Conservation (phyloP, 176 grass and related monocot species). For the Ensete ventricosum region DNA sequence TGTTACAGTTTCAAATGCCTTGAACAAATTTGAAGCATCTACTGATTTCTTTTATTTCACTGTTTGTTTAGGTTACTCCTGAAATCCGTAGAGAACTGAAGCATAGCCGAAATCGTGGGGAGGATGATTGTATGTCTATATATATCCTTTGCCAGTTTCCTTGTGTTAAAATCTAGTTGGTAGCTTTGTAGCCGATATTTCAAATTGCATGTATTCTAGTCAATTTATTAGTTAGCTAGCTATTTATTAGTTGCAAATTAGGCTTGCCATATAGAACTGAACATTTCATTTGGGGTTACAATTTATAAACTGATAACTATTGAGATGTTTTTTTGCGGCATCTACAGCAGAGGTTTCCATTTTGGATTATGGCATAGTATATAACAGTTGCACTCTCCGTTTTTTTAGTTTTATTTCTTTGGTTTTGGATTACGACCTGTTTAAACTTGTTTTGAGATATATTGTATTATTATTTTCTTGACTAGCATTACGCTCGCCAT, state of each 20-base stretch:
- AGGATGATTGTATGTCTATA: constrained; percentile 34
- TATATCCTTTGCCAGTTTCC: constrained; percentile 8
- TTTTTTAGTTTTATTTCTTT: background rate
- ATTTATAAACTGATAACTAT: too few species aligned
- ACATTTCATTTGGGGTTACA: too few species aligned
- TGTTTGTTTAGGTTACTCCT: constrained; percentile 57
- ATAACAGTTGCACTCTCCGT: background rate
- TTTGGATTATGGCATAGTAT: too few species aligned
- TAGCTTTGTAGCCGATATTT: background rate
- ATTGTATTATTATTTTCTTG: constrained; percentile 37
- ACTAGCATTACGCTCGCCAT: constrained; percentile 40
- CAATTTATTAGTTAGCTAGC: background rate
- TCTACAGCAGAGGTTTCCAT: too few species aligned
- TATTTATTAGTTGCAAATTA: too few species aligned
- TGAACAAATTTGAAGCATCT: background rate
- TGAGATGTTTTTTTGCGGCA: too few species aligned
- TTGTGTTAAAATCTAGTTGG: background rate
- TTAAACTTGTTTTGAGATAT: background rate
- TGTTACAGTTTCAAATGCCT: background rate
- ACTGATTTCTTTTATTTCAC: constrained; percentile 1
- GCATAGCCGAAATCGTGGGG: constrained; percentile 52
- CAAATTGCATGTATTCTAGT: background rate
- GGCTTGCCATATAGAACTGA: too few species aligned
- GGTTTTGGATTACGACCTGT: background rate
- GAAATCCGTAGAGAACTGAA: constrained; percentile 78